These are phyloP conservation scores for Alternaria dauci DNA, from an alignment of 2,329 filamentous ascomycete genomes.

Conservation along the genomic window DNA sequence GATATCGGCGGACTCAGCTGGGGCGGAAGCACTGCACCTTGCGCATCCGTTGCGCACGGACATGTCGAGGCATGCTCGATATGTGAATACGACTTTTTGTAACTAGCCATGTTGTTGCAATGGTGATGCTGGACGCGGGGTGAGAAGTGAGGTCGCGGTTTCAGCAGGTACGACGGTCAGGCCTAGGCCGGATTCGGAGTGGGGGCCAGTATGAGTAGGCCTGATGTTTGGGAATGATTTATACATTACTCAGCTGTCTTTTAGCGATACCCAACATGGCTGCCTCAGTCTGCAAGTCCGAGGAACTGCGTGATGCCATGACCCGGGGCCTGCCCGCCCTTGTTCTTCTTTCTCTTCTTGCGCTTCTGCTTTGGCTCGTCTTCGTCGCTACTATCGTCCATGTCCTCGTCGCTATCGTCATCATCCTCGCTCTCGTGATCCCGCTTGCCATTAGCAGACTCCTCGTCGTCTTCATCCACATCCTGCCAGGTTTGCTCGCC, in stretches of 20 bases:
- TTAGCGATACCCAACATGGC: background rate
- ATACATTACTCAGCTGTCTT: background rate
- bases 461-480: slow-evolving; percentile 59
- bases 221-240: background rate
- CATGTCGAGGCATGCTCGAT: slow-evolving; percentile 22
- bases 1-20: background rate
- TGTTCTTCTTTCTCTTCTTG: slow-evolving; percentile 55
- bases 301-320: slow-evolving; percentile 50
- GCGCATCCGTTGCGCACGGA: slow-evolving; percentile 8
- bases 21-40: slow-evolving; percentile 13
- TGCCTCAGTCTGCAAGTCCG: slow-evolving; percentile 38
- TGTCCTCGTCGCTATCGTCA: slow-evolving; percentile 53
- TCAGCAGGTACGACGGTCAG: slow-evolving; percentile 6
- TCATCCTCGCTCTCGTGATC: slow-evolving; percentile 32
- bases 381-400: slow-evolving; percentile 56
- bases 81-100: slow-evolving; percentile 12
- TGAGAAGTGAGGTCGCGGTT: slow-evolving; percentile 1
- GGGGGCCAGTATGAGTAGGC: background rate
- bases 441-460: slow-evolving; percentile 53
- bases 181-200: slow-evolving; percentile 11
- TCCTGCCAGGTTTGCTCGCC: slow-evolving; percentile 70
- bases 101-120: slow-evolving; percentile 6
- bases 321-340: slow-evolving; percentile 45
- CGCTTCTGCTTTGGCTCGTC: slow-evolving; percentile 52
- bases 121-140: background rate